phyloP scores from a whole-genome alignment of 2,329 filamentous ascomycete genomes.

The Aspergillus quadrilineatus region DNA sequence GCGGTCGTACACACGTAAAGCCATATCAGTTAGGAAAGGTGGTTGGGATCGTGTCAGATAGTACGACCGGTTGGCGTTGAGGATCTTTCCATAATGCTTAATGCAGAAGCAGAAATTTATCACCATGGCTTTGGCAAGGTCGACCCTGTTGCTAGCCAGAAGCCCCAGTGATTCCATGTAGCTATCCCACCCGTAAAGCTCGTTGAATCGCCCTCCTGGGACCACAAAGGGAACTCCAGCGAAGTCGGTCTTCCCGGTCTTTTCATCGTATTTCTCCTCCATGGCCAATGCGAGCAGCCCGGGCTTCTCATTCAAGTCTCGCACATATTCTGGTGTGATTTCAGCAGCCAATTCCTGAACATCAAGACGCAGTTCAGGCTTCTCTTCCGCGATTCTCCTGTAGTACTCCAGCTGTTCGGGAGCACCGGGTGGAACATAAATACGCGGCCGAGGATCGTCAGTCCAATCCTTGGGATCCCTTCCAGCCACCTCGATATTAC shows the following conservation, averaged over 20 bases:
- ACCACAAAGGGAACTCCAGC: conserved; percentile 92
- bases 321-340: conserved; percentile 77
- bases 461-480: conserved; percentile 96
- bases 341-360: conserved; percentile 71
- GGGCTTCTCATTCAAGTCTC: conserved; percentile 80
- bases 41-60: conserved; percentile 93
- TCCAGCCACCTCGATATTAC: conserved; percentile 74
- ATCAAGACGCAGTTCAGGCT: conserved; percentile 82
- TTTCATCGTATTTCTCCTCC: conserved; percentile 68
- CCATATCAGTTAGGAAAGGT: conserved; percentile 96
- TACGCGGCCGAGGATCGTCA: conserved; percentile 78
- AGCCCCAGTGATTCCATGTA: conserved; percentile 97
- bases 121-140: conserved; percentile 92
- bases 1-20: conserved; percentile 85
- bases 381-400: conserved; percentile 70
- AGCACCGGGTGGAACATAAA: conserved; percentile 82
- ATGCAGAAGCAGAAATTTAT: conserved; percentile 98
- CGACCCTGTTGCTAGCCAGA: conserved; percentile 76
- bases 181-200: conserved; percentile 97
- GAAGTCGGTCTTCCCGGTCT: conserved; percentile 68
- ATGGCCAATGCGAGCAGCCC: conserved; percentile 88
- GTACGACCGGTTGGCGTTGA: conserved; percentile 95
- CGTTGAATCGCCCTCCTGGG: conserved; percentile 94
- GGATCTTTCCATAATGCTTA: conserved; percentile 95
- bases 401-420: conserved; percentile 92